Evolutionary conservation across 2,329 filamentous ascomycete species (phyloP), one percentile per base, ranked within the genome.

Genomic region (Penicillium expansum): DNA sequence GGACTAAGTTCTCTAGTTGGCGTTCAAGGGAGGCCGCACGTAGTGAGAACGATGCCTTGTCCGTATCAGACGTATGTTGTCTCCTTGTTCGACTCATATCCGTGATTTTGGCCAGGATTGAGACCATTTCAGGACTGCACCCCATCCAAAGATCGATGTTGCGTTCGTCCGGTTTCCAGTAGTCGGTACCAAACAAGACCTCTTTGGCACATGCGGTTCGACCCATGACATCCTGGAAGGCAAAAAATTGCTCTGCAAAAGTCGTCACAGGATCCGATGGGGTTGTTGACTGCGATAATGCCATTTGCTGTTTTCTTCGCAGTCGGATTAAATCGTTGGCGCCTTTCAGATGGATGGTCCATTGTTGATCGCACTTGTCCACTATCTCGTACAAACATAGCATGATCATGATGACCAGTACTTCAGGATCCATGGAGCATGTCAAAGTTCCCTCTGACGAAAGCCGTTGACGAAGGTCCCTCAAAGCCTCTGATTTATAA

Each of bases 221-320:
- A 29, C 79, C 79, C 59, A 81, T 81, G 16, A 80, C 77, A 56
- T 82, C 79, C 56, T 81, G 79, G 14, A 80, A 81, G 4, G 79
- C 79, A 53, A 82, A 81, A 59, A 80, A 81, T 1, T 74, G 71
- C 58, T 81, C 79, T 0, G 77, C 67, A 49, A 74, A 74, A 6
- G 74, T 69, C 2, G 66, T 73, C 0, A 74, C 67, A n/a, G 62
- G 66, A 47, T 66, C 67, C 16, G 48, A 57, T 9, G 54, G 24
- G 24, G 51, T 39, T 7, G 62, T 62, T 18, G 63, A 29, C 6
- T 55, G 43, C 0, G 60, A 35, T 8, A 59, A 49, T 10, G 52
- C 24, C 13, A 53, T 52, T 16, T 61, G 60, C 24, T 62, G 63
- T 33, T 72, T 67, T 30, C 71, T 69, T 16, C 78, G 70, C 4